Percentiles rank a stretch among this genome's conserved stretches.
These are phyloP conservation scores for Penicillium oxalicum DNA, from an alignment of 2,329 filamentous ascomycete genomes.

Conservation along the genomic window DNA sequence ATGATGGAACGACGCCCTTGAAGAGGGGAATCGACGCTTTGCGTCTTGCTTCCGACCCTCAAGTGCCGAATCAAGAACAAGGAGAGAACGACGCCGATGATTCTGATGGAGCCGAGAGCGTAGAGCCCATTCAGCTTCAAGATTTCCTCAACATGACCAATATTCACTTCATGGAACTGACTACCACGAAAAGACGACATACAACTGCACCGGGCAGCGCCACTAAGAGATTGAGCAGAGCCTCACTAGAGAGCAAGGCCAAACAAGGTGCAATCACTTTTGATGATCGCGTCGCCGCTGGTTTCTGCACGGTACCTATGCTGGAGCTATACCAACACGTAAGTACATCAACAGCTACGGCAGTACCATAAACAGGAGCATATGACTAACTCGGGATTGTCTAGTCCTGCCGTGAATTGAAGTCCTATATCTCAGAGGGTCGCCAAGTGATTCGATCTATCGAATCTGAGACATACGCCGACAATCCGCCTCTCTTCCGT, in stretches of 20 bases:
- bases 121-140: constrained; percentile 71
- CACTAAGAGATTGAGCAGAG: constrained; percentile 26
- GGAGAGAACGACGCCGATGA: constrained; percentile 43
- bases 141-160: constrained; percentile 93
- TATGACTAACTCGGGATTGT: constrained; percentile 17
- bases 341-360: constrained; percentile 28
- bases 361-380: neutral
- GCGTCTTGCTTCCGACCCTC: constrained; percentile 26
- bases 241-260: constrained; percentile 22
- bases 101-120: constrained; percentile 34
- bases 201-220: constrained; percentile 60
- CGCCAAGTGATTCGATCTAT: constrained; percentile 85
- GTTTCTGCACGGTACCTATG: constrained; percentile 86
- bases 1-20: constrained; percentile 27
- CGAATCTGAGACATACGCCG: constrained; percentile 77
- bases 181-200: constrained; percentile 87
- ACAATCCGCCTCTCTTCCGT: constrained; percentile 84
- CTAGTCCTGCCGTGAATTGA: constrained; percentile 82
- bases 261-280: constrained; percentile 41
- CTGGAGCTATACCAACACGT: constrained; percentile 90
- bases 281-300: constrained; percentile 77
- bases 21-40: constrained; percentile 18
- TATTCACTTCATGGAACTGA: constrained; percentile 97
- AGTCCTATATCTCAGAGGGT: constrained; percentile 93
- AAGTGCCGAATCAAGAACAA: constrained; percentile 39